Percentiles rank a stretch among this genome's conserved stretches.
phyloP scores from a whole-genome alignment of 225 moss, liverwort and hornwort genomes.

The Lunularia cruciata region DNA sequence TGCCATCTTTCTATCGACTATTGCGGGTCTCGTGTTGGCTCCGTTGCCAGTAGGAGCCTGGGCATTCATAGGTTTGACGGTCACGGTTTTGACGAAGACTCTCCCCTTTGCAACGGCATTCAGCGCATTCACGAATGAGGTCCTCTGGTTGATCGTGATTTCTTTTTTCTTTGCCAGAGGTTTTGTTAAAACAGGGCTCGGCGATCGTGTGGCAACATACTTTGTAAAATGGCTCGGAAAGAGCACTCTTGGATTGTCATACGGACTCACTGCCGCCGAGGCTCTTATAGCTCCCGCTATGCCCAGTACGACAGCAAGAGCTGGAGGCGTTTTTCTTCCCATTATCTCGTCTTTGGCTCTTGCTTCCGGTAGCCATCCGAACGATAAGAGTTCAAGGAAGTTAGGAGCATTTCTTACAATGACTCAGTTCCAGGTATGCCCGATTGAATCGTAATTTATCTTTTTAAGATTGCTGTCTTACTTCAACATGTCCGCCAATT shows the following conservation, averaged over 20 bases:
- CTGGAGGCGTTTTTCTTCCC: conserved; percentile 95
- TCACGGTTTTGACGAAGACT: conserved; percentile 82
- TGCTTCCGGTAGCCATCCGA: conserved; percentile 75
- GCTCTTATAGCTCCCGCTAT: conserved; percentile 94
- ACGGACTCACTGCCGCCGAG: conserved; percentile 84
- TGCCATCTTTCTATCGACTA: conserved; percentile 89
- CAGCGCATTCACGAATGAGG: conserved; percentile 93
- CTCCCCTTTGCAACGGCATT: conserved; percentile 74
- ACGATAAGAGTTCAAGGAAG: conserved; percentile 70
- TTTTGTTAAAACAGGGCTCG: conserved; percentile 80
- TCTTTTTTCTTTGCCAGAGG: conserved; percentile 98
- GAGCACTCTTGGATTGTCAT: conserved; percentile 90
- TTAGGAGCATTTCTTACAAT: conserved; percentile 81
- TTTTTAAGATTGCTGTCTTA: too few species aligned
- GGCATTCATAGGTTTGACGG: conserved; percentile 89
- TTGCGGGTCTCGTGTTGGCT: conserved; percentile 84
- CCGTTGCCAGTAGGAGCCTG: conserved; percentile 98
- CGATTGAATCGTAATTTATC: too few species aligned
- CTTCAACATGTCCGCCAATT: too few species aligned
- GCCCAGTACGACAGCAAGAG: conserved; percentile 98
- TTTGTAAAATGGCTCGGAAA: conserved; percentile 70
- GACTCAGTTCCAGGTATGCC: conserved; percentile 85
- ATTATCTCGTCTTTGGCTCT: conserved; percentile 83
- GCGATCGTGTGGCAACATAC: conserved; percentile 56
- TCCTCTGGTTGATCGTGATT: conserved; percentile 97